Percentiles rank a stretch among this genome's conserved stretches.
These are phyloP conservation scores for Breviolum minutum DNA, from an alignment of 73 alveolate genomes.

Conservation along the genomic window DNA sequence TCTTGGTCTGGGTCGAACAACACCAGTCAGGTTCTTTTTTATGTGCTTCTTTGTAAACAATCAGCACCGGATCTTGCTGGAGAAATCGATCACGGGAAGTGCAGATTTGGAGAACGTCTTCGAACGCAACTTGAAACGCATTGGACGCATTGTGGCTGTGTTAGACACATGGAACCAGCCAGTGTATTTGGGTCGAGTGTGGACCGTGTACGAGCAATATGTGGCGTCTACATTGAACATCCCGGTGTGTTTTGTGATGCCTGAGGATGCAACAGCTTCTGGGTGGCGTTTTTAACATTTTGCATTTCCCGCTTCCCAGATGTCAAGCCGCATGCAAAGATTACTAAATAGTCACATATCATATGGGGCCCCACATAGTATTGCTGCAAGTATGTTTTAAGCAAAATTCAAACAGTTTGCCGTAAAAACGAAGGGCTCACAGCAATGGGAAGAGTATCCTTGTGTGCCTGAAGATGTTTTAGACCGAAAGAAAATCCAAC, in stretches of 20 bases:
- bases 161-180: conserved; percentile 31
- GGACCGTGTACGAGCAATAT: conserved; percentile 39
- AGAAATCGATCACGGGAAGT: background rate
- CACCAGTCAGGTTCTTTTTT: background rate
- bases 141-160: conserved; percentile 7
- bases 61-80: background rate
- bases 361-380: too few relatives aligned
- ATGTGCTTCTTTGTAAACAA: conserved; percentile 11
- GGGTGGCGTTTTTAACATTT: background rate
- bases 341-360: background rate
- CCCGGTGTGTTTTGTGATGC: background rate
- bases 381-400: too few relatives aligned
- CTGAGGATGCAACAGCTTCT: background rate
- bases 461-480: too few relatives aligned
- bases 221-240: conserved; percentile 39
- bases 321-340: background rate
- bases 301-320: background rate
- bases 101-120: conserved; percentile 24
- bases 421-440: background rate
- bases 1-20: too few relatives aligned
- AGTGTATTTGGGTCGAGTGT: background rate
- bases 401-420: background rate
- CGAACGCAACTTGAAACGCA: conserved; percentile 13
- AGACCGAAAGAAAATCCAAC: too few relatives aligned
- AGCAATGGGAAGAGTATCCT: too few relatives aligned